Evolutionary conservation across 2,329 filamentous ascomycete genomes (phyloP).

Genomic region (Polychaeton citri): DNA sequence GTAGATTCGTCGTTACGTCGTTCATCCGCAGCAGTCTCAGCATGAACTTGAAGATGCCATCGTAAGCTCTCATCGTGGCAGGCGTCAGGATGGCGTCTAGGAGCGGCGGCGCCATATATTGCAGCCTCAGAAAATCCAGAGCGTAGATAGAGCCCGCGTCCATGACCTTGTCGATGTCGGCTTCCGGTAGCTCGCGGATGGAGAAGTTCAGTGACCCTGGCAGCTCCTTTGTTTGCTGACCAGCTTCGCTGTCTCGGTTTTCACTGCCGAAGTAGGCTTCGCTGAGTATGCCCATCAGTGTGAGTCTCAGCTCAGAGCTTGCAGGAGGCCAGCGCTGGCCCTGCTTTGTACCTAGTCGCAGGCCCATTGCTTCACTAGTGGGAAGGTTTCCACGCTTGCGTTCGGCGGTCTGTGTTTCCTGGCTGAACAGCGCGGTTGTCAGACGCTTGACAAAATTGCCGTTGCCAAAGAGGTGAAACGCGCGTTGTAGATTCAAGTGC

Average conservation of each 20-base stretch:
- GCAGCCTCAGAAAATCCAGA: conserved; percentile 80
- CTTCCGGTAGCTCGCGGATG: conserved; percentile 63
- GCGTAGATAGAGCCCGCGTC: conserved; percentile 73
- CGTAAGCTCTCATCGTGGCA: conserved; percentile 61
- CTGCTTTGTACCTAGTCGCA: conserved; percentile 67
- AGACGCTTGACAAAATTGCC: conserved; percentile 71
- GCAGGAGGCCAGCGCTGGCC: conserved; percentile 70
- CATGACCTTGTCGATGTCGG: conserved; percentile 72
- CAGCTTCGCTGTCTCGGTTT: conserved; percentile 13
- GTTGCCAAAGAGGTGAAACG: conserved; percentile 75
- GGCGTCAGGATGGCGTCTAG: conserved; percentile 63
- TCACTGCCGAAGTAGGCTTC: conserved; percentile 47
- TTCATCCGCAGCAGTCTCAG: conserved; percentile 63
- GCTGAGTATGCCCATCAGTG: conserved; percentile 69
- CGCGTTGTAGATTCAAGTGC: conserved; percentile 62
- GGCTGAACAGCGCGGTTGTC: conserved; percentile 71
- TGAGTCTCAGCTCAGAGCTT: conserved; percentile 81
- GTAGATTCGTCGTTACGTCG: conserved; percentile 36
- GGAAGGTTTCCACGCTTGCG: conserved; percentile 55
- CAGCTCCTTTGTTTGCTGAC: conserved; percentile 17
- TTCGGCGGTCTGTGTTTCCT: conserved; percentile 68
- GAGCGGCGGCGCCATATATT: conserved; percentile 64
- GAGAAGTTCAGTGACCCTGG: conserved; percentile 49
- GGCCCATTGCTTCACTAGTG: conserved; percentile 60
- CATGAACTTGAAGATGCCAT: conserved; percentile 68